Evolutionary conservation across 2,329 filamentous ascomycete species (phyloP).

Genomic region (Botryosphaeria dothidea): DNA sequence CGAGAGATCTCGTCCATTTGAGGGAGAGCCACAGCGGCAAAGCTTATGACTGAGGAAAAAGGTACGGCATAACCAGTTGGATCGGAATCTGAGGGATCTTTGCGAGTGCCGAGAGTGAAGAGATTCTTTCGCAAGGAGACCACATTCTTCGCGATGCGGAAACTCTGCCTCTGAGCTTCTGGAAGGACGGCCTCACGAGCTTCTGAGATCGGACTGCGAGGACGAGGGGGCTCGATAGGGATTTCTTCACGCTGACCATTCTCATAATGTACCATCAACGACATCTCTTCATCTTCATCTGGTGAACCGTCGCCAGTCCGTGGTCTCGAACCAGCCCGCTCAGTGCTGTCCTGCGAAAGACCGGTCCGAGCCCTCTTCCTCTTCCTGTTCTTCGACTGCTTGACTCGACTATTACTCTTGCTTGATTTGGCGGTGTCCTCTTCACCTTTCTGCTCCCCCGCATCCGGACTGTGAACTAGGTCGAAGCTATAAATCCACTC

Average conservation of each 20-base stretch:
- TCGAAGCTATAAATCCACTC: conserved; percentile 69
- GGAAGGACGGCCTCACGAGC: conserved; percentile 50
- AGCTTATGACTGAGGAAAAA: conserved; percentile 41
- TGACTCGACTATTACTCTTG: conserved; percentile 20
- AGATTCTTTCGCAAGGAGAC: conserved; percentile 57
- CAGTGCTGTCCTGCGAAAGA: conserved; percentile 43
- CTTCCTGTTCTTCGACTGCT: conserved; percentile 49
- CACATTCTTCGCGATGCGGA: conserved; percentile 57
- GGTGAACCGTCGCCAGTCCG: conserved; percentile 44
- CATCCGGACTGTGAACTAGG: conserved; percentile 60
- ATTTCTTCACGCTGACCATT: conserved; percentile 64
- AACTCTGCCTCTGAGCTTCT: conserved; percentile 54
- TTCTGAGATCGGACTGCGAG: conserved; percentile 33
- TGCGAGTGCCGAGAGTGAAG: conserved; percentile 48
- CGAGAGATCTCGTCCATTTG: conserved; percentile 59
- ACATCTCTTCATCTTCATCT: conserved; percentile 45
- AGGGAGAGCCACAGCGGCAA: conserved; percentile 47
- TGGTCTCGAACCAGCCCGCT: conserved; percentile 49
- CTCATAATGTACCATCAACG: conserved; percentile 58
- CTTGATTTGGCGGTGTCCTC: neutral
- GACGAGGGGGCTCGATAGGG: conserved; percentile 41
- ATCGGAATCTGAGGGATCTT: conserved; percentile 26
- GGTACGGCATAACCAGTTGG: conserved; percentile 43
- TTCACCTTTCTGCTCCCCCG: conserved; percentile 43
- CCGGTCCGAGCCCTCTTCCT: conserved; percentile 57